Base-by-base conservation (phyloP, 306 rosid genomes). In the Pachyrhizus erosus region DNA sequence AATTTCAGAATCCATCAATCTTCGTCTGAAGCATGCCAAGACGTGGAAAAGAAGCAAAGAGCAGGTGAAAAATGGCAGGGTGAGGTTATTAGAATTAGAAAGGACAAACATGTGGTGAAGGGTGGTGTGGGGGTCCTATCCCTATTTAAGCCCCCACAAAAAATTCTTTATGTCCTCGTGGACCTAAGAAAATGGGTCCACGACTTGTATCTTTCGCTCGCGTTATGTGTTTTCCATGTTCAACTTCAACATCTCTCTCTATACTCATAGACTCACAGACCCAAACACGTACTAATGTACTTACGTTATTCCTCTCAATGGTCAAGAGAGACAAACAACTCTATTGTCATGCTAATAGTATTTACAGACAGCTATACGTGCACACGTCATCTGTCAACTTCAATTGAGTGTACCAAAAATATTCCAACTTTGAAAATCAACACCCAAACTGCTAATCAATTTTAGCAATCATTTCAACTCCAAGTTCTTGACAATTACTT, bases 1-100 rank as follows among this genome's bases (percentile, higher is more conserved):
- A 64, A 83, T 60, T 74, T 89, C 77, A 87, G 91, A 94, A 90
- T 89, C 87, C 89, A 89, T 87, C 87, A 89, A 88, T 88, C 91
- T 87, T 83, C 79, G 79, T 85, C 87, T 86, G 86, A 82, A 61
- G 8, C 21, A 9, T 12, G 49, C 57, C 27, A 80, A 89, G 91
- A 89, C 96, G 96, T 94, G 96, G 86, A 83, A 89, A 86, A 86
- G 89, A 92, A 94, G 98, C 89, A 88, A 92, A 77, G 67, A 83
- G 87, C 87, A 79, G 89, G 87, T 88, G 83, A 86, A 86, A 85
- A 71, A 13, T 82, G 58, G 87, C 91, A 92, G 94, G 70, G 81
- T 69, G 70, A 43, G 80, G 57, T n/a, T n/a, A n/a, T n/a, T n/a
- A n/a, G n/a, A n/a, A n/a, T n/a, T n/a, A 52, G 55, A 81, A 88